These are phyloP conservation scores for Escallonia herrerae DNA, from an alignment of 129 eudicot genomes.

Conservation along the genomic window DNA sequence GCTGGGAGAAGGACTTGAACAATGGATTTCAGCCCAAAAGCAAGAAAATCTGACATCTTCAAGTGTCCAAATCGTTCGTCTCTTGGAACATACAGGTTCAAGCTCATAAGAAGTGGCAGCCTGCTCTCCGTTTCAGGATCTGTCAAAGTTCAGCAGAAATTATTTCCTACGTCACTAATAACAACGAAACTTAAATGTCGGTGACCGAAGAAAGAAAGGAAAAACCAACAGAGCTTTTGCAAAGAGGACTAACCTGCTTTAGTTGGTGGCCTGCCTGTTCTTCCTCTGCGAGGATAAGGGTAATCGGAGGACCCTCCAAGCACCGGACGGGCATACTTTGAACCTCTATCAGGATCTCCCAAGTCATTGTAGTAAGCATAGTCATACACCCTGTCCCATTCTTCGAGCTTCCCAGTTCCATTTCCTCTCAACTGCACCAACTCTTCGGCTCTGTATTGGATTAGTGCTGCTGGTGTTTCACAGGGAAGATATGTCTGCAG, in stretches of 20 bases:
- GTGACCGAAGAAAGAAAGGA: too few relatives aligned
- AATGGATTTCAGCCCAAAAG: constrained; percentile 43
- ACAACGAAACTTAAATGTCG: too few relatives aligned
- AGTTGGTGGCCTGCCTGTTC: constrained; percentile 67
- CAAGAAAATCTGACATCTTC: constrained; percentile 61
- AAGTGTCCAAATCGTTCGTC: constrained; percentile 58
- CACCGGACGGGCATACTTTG: constrained; percentile 35
- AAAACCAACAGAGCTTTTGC: not conserved
- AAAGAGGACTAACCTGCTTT: constrained; percentile 28
- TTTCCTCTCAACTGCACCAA: constrained; percentile 41
- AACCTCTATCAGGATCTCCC: constrained; percentile 44
- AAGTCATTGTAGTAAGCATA: constrained; percentile 65
- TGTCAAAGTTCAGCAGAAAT: constrained; percentile 4
- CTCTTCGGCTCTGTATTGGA: constrained; percentile 40
- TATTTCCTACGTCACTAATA: too few relatives aligned
- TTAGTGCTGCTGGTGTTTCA: constrained; percentile 51
- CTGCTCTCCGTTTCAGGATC: constrained; percentile 60
- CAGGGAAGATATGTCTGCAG: constrained; percentile 57
- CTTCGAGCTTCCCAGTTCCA: constrained; percentile 48
- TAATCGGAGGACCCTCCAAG: constrained; percentile 59
- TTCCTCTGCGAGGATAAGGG: constrained; percentile 77
- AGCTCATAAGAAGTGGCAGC: constrained; percentile 37
- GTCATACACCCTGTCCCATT: constrained; percentile 79
- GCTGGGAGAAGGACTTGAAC: constrained; percentile 42
- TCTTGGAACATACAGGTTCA: constrained; percentile 65